Evolutionary conservation across 2,329 filamentous ascomycete genomes (phyloP), one percentile per base, ranked within the genome.

Genomic region (Chaetoscypha palmicola): DNA sequence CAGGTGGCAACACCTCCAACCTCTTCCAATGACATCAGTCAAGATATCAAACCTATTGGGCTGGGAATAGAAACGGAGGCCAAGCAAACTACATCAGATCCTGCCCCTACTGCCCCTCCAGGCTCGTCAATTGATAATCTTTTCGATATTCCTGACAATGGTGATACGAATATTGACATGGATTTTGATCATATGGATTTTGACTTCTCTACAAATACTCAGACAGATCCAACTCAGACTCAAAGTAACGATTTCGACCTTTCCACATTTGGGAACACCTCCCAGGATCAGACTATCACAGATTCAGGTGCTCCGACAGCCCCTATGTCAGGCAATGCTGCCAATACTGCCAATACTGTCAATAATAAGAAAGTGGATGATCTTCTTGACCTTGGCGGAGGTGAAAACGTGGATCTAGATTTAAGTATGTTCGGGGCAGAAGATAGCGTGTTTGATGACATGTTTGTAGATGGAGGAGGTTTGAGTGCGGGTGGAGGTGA

Each of bases 391-490:
- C 40, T 54, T 31, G 40, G 36, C 8, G 47, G 35, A 14, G 50
- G 41, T 10, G 53, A 56, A 14, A 48, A 43, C n/a, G 55, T 61
- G 64, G 66, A 71, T 11, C 66, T 74, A 39, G 76, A 76, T 12
- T 70, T 76, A 49, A 72, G 66, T 10, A 67, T 74, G 61, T 66
- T 66, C 22, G 56, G 53, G 16, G 57, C 46, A 12, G 54, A 56
- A 10, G 54, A 58, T 14, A 60, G 52, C 41, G 46, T 48, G 5
- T 62, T 62, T 40, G 56, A 63, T 23, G 54, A 60, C 36, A 52
- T 62, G 40, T 58, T 61, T 32, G 55, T 55, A 9, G 51, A 45
- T 11, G 48, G 50, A 23, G 56, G 57, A 26, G 50, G 47, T 21
- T 43, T 36, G 14, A 42, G 46, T 21, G 45, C 46, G 16, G 51